Base-by-base conservation (phyloP, 495 filamentous ascomycete genomes). In the Podospora anserina region DNA sequence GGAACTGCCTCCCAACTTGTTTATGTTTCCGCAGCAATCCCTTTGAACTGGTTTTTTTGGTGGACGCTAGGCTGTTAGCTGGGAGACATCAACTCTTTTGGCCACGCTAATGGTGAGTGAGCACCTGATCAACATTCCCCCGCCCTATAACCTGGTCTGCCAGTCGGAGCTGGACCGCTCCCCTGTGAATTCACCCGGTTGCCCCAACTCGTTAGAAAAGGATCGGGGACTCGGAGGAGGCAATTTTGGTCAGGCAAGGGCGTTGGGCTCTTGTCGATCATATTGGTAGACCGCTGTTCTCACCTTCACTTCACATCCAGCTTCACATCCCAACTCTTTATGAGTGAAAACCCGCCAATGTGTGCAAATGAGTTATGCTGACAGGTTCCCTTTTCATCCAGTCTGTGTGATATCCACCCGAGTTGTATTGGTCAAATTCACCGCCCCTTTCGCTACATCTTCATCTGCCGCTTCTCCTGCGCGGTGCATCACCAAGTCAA, bases 41-140 rank as follows among this genome's bases (percentile, higher is more conserved):
- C 7, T 18, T 49, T 49, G 39, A 49, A 49, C 7, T 11, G 39
- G 34, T 16, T 49, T 49, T 49, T 49, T 16, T 49, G 39, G 39
- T 11, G 39, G 39, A 49, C 39, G 39, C 39, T 49, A 49, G 15
- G 39, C 39, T 49, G 39, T 11, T 49, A 49, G 15, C 9, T 58
- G 55, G 55, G 55, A 20, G 55, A 58, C 55, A 58, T 19, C 55
- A 49, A 49, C 39, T 5, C 6, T 49, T 49, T 58, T 58, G 55
- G 23, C 55, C 18, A 58, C 55, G 23, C 55, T 58, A 58, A 58
- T 58, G 55, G 55, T 58, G 11, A 58, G 55, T 26, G 55, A 20
- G n/a, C 55, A 58, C 55, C 55, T 58, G 55, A 58, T 26, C 55
- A 49, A 49, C 39, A 49, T 2, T 16, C 39, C 39, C 39, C 39